Evolutionary conservation across 73 alveolate genomes (phyloP).

Genomic region (Paramecium bursaria): DNA sequence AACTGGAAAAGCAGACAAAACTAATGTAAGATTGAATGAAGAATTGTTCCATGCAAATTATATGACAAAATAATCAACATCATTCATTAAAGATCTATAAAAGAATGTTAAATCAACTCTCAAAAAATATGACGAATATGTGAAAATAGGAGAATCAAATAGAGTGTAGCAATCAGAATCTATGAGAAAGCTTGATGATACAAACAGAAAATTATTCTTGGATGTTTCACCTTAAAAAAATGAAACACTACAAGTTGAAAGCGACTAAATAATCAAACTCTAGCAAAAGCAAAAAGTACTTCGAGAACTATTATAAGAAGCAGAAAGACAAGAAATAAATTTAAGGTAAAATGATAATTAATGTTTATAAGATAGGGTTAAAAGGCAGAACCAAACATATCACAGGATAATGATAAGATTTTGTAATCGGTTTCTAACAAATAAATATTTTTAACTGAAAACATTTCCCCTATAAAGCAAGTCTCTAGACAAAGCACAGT

Average conservation of each 20-base stretch:
- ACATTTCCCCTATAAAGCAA: neutral
- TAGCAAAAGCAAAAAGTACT: neutral
- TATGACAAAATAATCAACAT: slow-evolving; percentile 13
- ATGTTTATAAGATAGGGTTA: neutral
- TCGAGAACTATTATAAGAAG: neutral
- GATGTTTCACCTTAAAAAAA: neutral
- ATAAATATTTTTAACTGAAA: neutral
- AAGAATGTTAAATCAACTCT: slow-evolving; percentile 42
- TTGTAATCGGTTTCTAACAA: no score
- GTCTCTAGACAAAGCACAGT: neutral
- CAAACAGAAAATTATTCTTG: slow-evolving; percentile 7
- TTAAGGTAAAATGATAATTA: neutral
- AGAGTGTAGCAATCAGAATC: neutral
- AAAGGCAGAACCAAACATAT: neutral
- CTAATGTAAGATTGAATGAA: slow-evolving; percentile 36
- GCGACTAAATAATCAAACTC: no score
- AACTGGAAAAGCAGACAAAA: neutral
- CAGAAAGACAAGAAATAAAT: neutral
- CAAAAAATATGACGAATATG: slow-evolving; percentile 35
- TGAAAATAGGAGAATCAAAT: slow-evolving; percentile 30
- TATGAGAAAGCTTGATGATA: neutral
- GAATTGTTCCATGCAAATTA: slow-evolving; percentile 28
- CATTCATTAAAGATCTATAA: slow-evolving; percentile 47
- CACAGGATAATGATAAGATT: no score
- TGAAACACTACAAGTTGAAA: no score